phyloP scores from a whole-genome alignment of 2,329 filamentous ascomycete species.

The Talaromyces funiculosus region DNA sequence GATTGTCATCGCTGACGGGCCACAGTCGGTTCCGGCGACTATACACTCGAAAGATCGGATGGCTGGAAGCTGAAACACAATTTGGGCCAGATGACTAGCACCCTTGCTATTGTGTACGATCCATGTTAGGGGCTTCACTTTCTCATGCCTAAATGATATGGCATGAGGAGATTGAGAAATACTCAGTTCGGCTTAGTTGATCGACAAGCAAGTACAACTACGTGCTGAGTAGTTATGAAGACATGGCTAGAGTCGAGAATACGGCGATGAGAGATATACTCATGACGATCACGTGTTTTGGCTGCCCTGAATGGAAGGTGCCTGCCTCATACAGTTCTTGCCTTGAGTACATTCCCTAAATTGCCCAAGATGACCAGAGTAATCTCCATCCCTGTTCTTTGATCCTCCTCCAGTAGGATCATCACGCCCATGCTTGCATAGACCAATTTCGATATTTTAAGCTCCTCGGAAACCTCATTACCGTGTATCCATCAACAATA shows the following conservation, averaged over 20 bases:
- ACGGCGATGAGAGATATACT: too few relatives aligned
- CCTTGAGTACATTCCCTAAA: background rate
- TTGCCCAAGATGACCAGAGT: background rate
- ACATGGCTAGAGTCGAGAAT: background rate
- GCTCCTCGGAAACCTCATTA: background rate
- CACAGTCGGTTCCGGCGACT: background rate
- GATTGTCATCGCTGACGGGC: background rate
- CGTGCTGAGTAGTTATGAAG: background rate
- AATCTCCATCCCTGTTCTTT: background rate
- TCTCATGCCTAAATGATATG: background rate
- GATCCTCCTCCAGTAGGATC: background rate
- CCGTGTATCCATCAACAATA: background rate
- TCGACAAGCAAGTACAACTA: background rate
- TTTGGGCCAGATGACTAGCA: background rate
- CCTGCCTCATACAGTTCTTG: constrained; percentile 2
- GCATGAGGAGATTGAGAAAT: background rate
- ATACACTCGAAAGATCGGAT: background rate
- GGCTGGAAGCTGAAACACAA: background rate
- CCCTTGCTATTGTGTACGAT: background rate
- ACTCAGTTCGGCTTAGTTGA: background rate
- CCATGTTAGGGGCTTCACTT: background rate
- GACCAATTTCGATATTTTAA: background rate
- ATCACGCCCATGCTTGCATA: background rate
- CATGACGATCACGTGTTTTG: background rate
- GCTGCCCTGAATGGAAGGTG: background rate